Conservation (phyloP, 768 basidiomycete species). For the Phlebiopsis flavidoalba region DNA sequence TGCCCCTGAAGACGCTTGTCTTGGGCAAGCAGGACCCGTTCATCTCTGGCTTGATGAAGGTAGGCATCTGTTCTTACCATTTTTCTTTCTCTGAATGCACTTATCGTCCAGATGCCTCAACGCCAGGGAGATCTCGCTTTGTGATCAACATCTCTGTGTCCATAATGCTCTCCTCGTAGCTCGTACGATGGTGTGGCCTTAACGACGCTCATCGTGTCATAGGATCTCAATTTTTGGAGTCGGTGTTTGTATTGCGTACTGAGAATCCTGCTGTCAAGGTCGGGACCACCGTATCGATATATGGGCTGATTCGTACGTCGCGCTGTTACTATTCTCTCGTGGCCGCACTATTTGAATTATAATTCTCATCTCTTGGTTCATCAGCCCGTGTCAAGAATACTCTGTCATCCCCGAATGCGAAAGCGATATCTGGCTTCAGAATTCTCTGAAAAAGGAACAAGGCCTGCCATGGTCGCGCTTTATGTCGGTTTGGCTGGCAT, state of each 20-base stretch:
- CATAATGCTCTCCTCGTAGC: too few species aligned
- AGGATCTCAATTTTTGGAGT: slow-evolving; percentile 23
- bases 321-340: slow-evolving; percentile 17
- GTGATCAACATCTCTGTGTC: too few species aligned
- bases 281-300: slow-evolving; percentile 24
- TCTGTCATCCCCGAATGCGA: slow-evolving; percentile 17
- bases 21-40: too few species aligned
- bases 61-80: too few species aligned
- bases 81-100: too few species aligned
- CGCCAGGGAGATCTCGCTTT: too few species aligned
- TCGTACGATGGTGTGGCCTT: too few species aligned
- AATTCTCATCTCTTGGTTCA: background rate
- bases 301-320: slow-evolving; percentile 16
- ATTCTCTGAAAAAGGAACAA: slow-evolving; percentile 36
- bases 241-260: slow-evolving; percentile 23
- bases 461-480: slow-evolving; percentile 41
- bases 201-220: slow-evolving; percentile 18
- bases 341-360: slow-evolving; percentile 20
- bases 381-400: slow-evolving; percentile 40
- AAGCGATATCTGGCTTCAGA: slow-evolving; percentile 14
- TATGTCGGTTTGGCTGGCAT: slow-evolving; percentile 49
- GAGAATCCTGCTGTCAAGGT: slow-evolving; percentile 15
- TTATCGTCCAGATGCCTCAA: too few species aligned
- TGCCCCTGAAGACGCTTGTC: too few species aligned
- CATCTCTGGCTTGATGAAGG: too few species aligned